phyloP scores from a whole-genome alignment of 805 yeast species.

The Wickerhamiella occidentalis region DNA sequence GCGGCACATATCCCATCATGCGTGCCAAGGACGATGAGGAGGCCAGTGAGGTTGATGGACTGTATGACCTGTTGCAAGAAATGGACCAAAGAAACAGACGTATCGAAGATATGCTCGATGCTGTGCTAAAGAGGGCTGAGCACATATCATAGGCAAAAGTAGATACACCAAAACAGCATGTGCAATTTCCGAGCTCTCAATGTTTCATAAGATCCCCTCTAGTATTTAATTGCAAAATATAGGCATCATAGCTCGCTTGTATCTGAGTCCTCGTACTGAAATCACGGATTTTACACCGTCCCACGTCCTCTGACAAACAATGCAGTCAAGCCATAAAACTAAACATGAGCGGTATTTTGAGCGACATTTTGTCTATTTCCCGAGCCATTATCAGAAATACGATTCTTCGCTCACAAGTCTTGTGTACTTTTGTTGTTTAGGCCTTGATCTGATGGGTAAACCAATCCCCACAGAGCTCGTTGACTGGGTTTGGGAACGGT shows the following conservation, averaged over 20 bases:
- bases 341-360: constrained; percentile 14
- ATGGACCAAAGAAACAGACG: constrained; percentile 6
- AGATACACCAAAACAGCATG: too few relatives aligned
- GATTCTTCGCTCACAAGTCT: constrained; percentile 20
- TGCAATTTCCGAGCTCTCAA: too few relatives aligned
- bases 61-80: constrained; percentile 6
- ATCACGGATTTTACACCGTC: too few relatives aligned
- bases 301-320: constrained; percentile 1
- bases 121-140: background rate
- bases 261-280: too few relatives aligned
- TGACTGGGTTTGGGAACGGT: constrained; percentile 2
- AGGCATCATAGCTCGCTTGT: too few relatives aligned
- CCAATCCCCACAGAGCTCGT: background rate
- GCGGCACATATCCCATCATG: background rate
- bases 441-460: constrained; percentile 13
- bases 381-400: constrained; percentile 13
- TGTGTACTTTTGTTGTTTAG: constrained; percentile 18
- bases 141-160: too few relatives aligned
- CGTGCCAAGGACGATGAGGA: constrained; percentile 7
- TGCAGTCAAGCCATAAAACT: background rate
- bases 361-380: constrained; percentile 18
- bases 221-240: too few relatives aligned
- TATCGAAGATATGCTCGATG: constrained; percentile 12
- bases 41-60: constrained; percentile 7
- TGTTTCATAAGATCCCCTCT: too few relatives aligned